A percentile compares a stretch with the other conserved stretches of the same genome.
These are phyloP conservation scores for Gynostemma pentaphyllum DNA, from an alignment of 306 rosid species.

Conservation along the genomic window DNA sequence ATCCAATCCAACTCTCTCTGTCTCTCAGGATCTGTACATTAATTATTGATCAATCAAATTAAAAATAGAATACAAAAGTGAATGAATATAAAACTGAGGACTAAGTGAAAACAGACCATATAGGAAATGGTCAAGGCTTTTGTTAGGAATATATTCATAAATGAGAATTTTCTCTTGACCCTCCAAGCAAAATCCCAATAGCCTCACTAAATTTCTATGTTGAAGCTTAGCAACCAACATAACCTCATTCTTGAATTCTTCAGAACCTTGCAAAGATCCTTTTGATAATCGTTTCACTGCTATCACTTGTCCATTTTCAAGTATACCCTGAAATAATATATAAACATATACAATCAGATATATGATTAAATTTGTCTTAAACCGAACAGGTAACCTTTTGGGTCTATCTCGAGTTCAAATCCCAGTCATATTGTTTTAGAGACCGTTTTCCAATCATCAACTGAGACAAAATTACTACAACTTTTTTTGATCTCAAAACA, in stretches of 20 bases:
- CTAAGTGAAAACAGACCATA: slow-evolving; percentile 27
- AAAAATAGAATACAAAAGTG: neutral
- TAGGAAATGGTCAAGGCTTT: slow-evolving; percentile 44
- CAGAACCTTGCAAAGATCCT: slow-evolving; percentile 44
- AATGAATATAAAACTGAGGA: neutral
- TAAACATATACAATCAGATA: too few species aligned
- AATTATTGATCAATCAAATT: neutral
- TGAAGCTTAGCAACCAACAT: slow-evolving; percentile 58
- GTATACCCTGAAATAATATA: slow-evolving; percentile 31
- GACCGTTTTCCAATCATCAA: too few species aligned
- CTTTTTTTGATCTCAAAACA: too few species aligned
- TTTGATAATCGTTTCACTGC: slow-evolving; percentile 53
- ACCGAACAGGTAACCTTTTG: too few species aligned
- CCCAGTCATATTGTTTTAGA: too few species aligned
- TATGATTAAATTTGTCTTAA: too few species aligned
- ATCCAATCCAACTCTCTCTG: slow-evolving; percentile 23
- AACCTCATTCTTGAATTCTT: slow-evolving; percentile 58
- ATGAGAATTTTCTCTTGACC: slow-evolving; percentile 44
- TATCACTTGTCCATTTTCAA: slow-evolving; percentile 38
- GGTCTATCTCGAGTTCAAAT: too few species aligned
- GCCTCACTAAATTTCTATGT: slow-evolving; percentile 54
- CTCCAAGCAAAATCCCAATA: slow-evolving; percentile 49
- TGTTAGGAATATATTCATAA: slow-evolving; percentile 58
- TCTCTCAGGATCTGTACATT: slow-evolving; percentile 14
- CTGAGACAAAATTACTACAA: too few species aligned